Base-by-base conservation (phyloP, 352 stramenopile species). In the Elongisporangium undulatum region DNA sequence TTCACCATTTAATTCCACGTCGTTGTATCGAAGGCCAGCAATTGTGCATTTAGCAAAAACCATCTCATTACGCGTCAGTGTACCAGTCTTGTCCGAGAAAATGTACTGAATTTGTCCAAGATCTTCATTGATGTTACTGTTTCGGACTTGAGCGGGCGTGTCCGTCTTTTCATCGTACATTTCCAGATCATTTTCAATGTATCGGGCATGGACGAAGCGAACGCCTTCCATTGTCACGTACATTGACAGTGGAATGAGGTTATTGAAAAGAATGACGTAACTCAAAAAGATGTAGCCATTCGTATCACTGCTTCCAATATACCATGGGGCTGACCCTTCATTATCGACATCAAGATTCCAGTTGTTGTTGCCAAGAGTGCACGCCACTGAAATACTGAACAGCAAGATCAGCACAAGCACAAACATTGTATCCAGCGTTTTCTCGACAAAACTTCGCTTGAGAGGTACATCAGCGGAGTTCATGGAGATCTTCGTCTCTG, bases 31-130 rank as follows among this genome's bases (percentile, higher is more conserved):
- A 49, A 92, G 59, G 5, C 94, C 94, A 20, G 66, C 90, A 50
- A 98, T 93, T 1, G 89, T 94, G 65, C 94, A 98, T 69, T 97
- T 97, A 38, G 92, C 83, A 63, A 95, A 95, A 21, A 94, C 81
- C 87, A 96, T 96, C 66, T 94, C 85, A 53, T 96, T 96, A 26
- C 84, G 79, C 2, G 87, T 96, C 23, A 96, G 62, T 4, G 87
- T 96, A 21, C 87, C 87, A 7, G 87, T 96, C 55, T 96, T 96
- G 70, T 96, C 87, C 21, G 85, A 94, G 60, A 96, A 94, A 55
- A 96, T 95, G 51, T 94, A 96, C 82, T 96, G 83, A 56, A 96
- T 91, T 64, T 96, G 87, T 13, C 87, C 87, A 3, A 96, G 73
- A 62, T 96, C 87, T 70, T 94, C 87, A 66, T 94, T 93, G 56